Conservation (phyloP, 2,329 filamentous ascomycete genomes). For the Shiraia sp. region DNA sequence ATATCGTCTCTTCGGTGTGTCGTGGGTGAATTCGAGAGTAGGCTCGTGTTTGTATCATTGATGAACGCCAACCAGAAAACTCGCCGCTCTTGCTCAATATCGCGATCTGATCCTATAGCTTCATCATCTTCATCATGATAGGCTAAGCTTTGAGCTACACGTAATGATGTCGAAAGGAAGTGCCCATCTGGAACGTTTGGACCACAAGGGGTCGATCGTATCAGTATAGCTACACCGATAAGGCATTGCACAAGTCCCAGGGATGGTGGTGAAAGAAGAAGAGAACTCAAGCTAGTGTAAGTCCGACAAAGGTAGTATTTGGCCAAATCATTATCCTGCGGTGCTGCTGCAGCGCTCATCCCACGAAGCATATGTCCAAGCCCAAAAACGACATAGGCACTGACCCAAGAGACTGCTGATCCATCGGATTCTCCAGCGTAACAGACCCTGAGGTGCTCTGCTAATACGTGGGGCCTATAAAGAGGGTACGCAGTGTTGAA, state of each 20-base stretch:
- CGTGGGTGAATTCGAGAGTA: slow-evolving; percentile 18
- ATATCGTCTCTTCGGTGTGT: slow-evolving; percentile 27
- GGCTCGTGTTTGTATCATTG: slow-evolving; percentile 18
- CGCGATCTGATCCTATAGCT: slow-evolving; percentile 1
- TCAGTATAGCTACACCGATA: slow-evolving; percentile 21
- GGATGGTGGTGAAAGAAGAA: slow-evolving; percentile 21
- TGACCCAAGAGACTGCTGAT: slow-evolving; percentile 27
- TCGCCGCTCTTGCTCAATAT: slow-evolving; percentile 23
- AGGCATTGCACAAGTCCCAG: slow-evolving; percentile 28
- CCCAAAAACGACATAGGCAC: slow-evolving; percentile 27
- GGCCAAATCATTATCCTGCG: slow-evolving; percentile 22
- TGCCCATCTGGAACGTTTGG: slow-evolving; percentile 11
- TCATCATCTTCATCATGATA: slow-evolving; percentile 15
- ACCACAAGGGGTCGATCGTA: slow-evolving; percentile 14
- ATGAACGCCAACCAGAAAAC: slow-evolving; percentile 33
- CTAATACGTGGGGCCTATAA: slow-evolving; percentile 23
- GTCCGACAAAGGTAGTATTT: slow-evolving; percentile 25
- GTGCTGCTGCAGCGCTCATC: slow-evolving; percentile 23
- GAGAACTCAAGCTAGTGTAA: slow-evolving; percentile 12
- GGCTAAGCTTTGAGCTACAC: slow-evolving; percentile 23
- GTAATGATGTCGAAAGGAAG: slow-evolving; percentile 27
- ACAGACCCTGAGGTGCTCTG: slow-evolving; percentile 28
- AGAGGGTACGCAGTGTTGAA: slow-evolving; percentile 29
- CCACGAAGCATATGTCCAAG: slow-evolving; percentile 29
- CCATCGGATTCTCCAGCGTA: slow-evolving; percentile 25